Percentiles rank a stretch among this genome's conserved stretches.
phyloP scores from a whole-genome alignment of 805 yeast species.

The Ogataea pignaliae region DNA sequence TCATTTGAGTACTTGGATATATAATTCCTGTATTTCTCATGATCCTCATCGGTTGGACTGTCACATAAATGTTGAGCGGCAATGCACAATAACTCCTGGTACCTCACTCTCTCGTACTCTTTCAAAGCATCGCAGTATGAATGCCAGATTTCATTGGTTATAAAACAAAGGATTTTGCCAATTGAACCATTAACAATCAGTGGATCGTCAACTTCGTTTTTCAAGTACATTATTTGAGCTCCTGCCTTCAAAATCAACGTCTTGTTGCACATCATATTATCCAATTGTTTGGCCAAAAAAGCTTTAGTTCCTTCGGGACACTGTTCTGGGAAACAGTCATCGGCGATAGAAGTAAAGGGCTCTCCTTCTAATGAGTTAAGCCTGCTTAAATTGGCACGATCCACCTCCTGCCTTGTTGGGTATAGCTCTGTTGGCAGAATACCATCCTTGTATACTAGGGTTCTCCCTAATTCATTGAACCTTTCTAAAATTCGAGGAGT shows the following conservation, averaged over 20 bases:
- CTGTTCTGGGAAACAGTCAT: slow-evolving; percentile 30
- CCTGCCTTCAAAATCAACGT: slow-evolving; percentile 64
- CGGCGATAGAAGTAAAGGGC: slow-evolving; percentile 39
- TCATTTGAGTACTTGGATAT: slow-evolving; percentile 7
- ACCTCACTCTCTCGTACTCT: slow-evolving; percentile 18
- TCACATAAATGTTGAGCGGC: slow-evolving; percentile 14
- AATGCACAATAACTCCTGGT: slow-evolving; percentile 12
- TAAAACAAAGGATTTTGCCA: slow-evolving; percentile 66
- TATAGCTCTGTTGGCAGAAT: slow-evolving; percentile 85
- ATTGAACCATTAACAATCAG: slow-evolving; percentile 85
- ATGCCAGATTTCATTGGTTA: slow-evolving; percentile 27
- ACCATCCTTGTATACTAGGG: slow-evolving; percentile 61
- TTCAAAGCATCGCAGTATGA: slow-evolving; percentile 20
- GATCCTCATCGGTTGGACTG: slow-evolving; percentile 8
- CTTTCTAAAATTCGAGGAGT: slow-evolving; percentile 41
- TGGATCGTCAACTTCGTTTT: slow-evolving; percentile 59
- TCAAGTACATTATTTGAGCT: slow-evolving; percentile 93
- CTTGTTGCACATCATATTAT: slow-evolving; percentile 66
- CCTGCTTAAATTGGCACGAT: slow-evolving; percentile 58
- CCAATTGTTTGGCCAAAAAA: slow-evolving; percentile 18
- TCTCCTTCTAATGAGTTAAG: slow-evolving; percentile 47
- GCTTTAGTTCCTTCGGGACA: slow-evolving; percentile 3
- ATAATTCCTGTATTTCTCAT: slow-evolving; percentile 18
- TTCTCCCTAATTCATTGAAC: slow-evolving; percentile 54
- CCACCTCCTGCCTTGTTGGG: slow-evolving; percentile 85